Base-by-base conservation (phyloP, 352 stramenopile species). In the Discostella stelligera region DNA sequence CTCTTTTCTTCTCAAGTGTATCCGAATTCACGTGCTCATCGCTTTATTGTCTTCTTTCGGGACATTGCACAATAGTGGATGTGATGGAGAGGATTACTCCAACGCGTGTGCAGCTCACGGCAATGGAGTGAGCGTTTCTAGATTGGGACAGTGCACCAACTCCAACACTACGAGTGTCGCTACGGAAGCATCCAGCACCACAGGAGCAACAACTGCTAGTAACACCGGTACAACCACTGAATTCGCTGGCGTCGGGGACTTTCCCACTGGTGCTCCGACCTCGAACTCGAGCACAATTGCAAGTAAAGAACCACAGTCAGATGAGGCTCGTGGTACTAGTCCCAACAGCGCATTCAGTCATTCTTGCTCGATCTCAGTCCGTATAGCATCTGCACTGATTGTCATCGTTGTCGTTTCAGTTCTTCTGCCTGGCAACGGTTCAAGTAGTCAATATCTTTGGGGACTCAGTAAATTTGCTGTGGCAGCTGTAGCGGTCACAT, bases 401-500 rank as follows among this genome's bases (percentile, higher is more conserved):
- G 65, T 23, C 25, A 11, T 74, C 55, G 9, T 67, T 37, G 7
- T 74, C 11, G 27, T 71, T 21, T 60, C 53, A 10, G 27, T 55
- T 10, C 0, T 80, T 48, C 46, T 80, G 14, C 58, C 66, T 48
- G 58, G 50, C 13, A 48, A 52, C 18, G 53, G 56, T 58, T 49
- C 46, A 21, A 20, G 16, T n/a, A 20, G 14, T 37, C 48, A 74
- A 25, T 14, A 41, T 14, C 23, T 62, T 16, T 46, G 59, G 14
- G 67, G 67, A n/a, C 59, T 64, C 11, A 50, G 72, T 32, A 62
- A 64, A 62, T 32, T 80, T 60, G 37, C 59, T 48, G 64, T 80
- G 5, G 64, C 54, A 32, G 64, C 72, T 20, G 44, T 74, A 13
- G 58, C 50, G 16, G 66, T 66, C 10, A 61, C 64, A 54, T 58